Evolutionary conservation across 257 asterid genomes (phyloP).

Genomic region (Solanum chmielewskii): DNA sequence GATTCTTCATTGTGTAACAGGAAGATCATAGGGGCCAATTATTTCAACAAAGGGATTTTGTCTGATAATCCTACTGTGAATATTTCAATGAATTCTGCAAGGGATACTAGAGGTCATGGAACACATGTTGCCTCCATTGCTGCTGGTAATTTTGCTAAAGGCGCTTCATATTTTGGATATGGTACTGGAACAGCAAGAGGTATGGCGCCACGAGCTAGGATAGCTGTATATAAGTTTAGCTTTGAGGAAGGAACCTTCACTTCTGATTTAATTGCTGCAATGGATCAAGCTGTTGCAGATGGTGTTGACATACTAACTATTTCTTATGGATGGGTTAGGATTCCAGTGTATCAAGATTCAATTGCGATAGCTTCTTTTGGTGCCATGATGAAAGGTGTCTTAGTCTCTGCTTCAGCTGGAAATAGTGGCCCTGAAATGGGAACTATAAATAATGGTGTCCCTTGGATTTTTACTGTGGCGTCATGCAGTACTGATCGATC

Average conservation of each 20-base stretch:
- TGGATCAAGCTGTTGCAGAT: slow-evolving; percentile 15
- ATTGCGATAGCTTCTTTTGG: slow-evolving; percentile 1
- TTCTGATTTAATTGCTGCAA: slow-evolving; percentile 12
- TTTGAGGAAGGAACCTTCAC: slow-evolving; percentile 5
- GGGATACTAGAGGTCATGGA: slow-evolving; percentile 1
- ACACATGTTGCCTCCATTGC: neutral
- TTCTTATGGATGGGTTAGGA: neutral
- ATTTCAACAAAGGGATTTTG: slow-evolving; percentile 7
- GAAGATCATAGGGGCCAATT: slow-evolving; percentile 14
- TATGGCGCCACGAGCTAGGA: slow-evolving; percentile 2
- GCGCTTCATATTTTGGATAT: slow-evolving; percentile 4
- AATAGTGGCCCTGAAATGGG: neutral
- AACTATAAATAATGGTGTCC: neutral
- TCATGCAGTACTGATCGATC: neutral
- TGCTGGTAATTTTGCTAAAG: slow-evolving; percentile 9
- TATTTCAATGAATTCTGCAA: slow-evolving; percentile 12
- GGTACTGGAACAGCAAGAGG: slow-evolving; percentile 9
- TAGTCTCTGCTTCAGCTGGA: neutral
- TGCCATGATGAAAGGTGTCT: neutral
- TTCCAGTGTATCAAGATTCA: neutral
- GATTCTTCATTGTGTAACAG: slow-evolving; percentile 17
- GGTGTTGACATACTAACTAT: neutral
- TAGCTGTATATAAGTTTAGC: slow-evolving; percentile 5
- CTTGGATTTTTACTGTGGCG: neutral
- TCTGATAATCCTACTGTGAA: slow-evolving; percentile 4